These are phyloP conservation scores for Globisporangium recalcitrans DNA, from an alignment of 352 stramenopile genomes.

Conservation along the genomic window DNA sequence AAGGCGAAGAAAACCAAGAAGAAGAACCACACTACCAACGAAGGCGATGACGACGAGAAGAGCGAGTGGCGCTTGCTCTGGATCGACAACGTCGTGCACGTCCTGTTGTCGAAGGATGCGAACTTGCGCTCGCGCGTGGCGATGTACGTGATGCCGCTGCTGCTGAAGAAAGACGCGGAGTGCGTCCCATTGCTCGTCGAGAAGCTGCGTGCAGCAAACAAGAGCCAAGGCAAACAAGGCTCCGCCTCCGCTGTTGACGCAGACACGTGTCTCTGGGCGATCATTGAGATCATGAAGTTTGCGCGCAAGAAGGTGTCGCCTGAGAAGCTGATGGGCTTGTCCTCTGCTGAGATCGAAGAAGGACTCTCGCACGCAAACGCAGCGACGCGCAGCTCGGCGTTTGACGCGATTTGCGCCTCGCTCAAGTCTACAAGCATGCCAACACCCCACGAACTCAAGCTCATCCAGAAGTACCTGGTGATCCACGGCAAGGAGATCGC, in stretches of 20 bases:
- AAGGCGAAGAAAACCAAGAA: slow-evolving; percentile 23
- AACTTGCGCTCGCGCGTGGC: slow-evolving; percentile 58
- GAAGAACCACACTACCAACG: not conserved
- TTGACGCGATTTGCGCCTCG: slow-evolving; percentile 73
- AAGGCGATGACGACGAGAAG: slow-evolving; percentile 19
- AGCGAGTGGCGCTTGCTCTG: slow-evolving; percentile 39
- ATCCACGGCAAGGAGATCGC: slow-evolving; percentile 73
- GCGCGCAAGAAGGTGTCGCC: slow-evolving; percentile 61
- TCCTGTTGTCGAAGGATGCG: slow-evolving; percentile 44
- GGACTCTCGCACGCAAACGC: slow-evolving; percentile 49
- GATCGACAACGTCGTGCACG: slow-evolving; percentile 48
- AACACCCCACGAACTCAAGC: slow-evolving; percentile 37
- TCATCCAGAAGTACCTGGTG: slow-evolving; percentile 66
- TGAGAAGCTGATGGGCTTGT: slow-evolving; percentile 50
- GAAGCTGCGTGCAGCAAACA: slow-evolving; percentile 29
- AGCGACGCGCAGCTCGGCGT: slow-evolving; percentile 63
- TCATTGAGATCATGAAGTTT: slow-evolving; percentile 77
- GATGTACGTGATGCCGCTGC: slow-evolving; percentile 69
- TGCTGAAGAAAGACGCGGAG: slow-evolving; percentile 62
- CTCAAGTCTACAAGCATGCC: slow-evolving; percentile 79
- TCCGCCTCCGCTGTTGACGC: slow-evolving; percentile 11
- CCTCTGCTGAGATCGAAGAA: slow-evolving; percentile 44
- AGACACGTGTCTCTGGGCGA: slow-evolving; percentile 58
- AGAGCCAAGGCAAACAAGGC: slow-evolving; percentile 10
- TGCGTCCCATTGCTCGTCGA: slow-evolving; percentile 50